Base-by-base conservation (phyloP, 2,329 filamentous ascomycete species). In the Penicillium sp. region DNA sequence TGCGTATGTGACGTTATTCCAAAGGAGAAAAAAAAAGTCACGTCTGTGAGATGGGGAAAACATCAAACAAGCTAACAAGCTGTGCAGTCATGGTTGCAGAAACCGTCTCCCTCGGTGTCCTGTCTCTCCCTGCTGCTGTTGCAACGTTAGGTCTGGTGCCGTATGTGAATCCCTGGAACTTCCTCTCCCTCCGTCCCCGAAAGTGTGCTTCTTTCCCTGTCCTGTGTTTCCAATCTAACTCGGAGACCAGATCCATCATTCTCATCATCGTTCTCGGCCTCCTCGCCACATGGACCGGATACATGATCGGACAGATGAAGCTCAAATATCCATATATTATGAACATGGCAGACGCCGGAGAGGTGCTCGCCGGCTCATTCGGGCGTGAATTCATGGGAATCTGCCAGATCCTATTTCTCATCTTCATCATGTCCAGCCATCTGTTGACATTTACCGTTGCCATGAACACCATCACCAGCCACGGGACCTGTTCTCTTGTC, bases 381-480 rank as follows among this genome's bases (percentile, higher is more conserved):
- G 83, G 82, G 1, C 78, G 81, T 52, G 81, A 85, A 62, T 54
- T 88, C 29, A 70, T 86, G 39, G 82, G 82, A 25, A 66, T 72
- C 53, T 82, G 78, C 53, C 83, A 85, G 57, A 70, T 78, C 8
- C 66, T 87, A 13, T 81, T 86, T 65, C 72, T 88, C 35, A 69
- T 84, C 47, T 86, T 88, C 68, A 77, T 86, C 57, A 82, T 85
- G 67, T 82, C 79, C 32, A 85, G 83, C n/a, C 86, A 89, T 67
- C 74, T 85, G 44, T 70, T 88, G 52, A 86, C 83, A 0, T 86
- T 86, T 55, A 78, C 77, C 29, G 83, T 87, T 58, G 84, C 84
- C 55, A 79, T 87, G 66, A 82, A 82, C 57, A 81, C 76, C 43
- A 72, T 88, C 44, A 82, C 82, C 4, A 65, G 78, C 3, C 76